These are phyloP conservation scores for Scheffersomyces quercinus DNA, from an alignment of 1,139 yeast genomes.

Conservation along the genomic window DNA sequence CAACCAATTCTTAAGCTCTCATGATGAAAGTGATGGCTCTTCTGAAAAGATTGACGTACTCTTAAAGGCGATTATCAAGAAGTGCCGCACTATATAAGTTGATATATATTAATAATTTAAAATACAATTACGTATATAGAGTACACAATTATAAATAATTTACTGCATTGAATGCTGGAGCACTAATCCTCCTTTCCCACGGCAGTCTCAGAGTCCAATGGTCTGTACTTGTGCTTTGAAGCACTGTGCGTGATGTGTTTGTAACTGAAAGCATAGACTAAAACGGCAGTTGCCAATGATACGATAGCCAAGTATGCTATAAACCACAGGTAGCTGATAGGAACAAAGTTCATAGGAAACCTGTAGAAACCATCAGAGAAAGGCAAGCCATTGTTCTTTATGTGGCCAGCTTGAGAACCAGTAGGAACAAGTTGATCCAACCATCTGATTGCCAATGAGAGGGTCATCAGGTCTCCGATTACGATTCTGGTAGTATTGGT, in stretches of 20 bases:
- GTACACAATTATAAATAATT: background rate
- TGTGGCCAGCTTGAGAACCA: conserved; percentile 15
- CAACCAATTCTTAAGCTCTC: conserved; percentile 27
- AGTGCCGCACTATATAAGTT: conserved; percentile 25
- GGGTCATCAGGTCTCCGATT: conserved; percentile 63
- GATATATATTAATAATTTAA: background rate
- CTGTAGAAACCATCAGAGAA: conserved; percentile 44
- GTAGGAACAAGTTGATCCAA: conserved; percentile 28
- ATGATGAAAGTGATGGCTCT: conserved; percentile 36
- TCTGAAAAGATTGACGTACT: conserved; percentile 29
- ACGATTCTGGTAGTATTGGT: conserved; percentile 60
- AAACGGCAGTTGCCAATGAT: conserved; percentile 14
- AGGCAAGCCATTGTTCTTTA: conserved; percentile 28
- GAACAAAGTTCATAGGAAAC: conserved; percentile 32
- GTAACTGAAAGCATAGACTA: conserved; percentile 27
- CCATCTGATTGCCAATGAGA: conserved; percentile 66
- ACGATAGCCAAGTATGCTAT: conserved; percentile 20
- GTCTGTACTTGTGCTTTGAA: conserved; percentile 3
- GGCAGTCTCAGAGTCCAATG: conserved; percentile 28
- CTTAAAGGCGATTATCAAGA: conserved; percentile 42
- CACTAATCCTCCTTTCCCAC: conserved; percentile 27
- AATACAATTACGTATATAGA: background rate
- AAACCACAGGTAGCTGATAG: conserved; percentile 27
- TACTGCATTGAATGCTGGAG: background rate
- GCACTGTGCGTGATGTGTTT: conserved; percentile 20